Base-by-base conservation (phyloP, 1,284 basidiomycete genomes). In the Ustilago trichophora region DNA sequence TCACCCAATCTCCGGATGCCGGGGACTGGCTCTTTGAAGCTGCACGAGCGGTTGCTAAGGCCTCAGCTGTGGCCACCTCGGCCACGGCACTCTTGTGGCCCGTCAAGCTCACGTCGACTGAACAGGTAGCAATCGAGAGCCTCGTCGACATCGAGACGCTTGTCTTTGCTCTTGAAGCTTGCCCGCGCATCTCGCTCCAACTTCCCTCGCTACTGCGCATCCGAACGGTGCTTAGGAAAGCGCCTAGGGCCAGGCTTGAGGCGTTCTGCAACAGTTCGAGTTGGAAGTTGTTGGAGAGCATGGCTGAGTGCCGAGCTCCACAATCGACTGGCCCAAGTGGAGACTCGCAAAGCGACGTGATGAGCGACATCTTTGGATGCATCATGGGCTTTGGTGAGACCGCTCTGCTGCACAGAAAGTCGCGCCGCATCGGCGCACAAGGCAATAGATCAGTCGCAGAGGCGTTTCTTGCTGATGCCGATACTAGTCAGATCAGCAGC, bases 161-260 rank as follows among this genome's bases (percentile, higher is more conserved):
- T n/a, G 18, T 38, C 9, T 64, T 88, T 89, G 0, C 87, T 90
- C 69, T 90, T 88, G 1, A 86, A 93, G 50, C 83, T 92, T 41
- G 49, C 29, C 25, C 79, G 52, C 68, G 27, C 32, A 33, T 54
- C 27, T 52, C 57, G 22, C 49, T 56, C 1, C 52, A 47, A 33
- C 47, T 52, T 12, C 36, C 57, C 10, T 48, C 64, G 19, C 57
- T 67, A 1, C 27, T 45, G 6, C 64, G 64, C 10, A 46, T 67
- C n/a, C 45, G 64, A 8, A 15, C 16, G 8, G 38, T 62, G 3
- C 46, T 67, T 9, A 31, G 43, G 8, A 62, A 37, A 25, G 33
- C 57, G 10, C 11, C 13, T 16, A 45, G 38, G 33, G 9, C 25
- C 1, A 6, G 27, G 4, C 25, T 67, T 3, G 26, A 26, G 22